Base-by-base conservation (phyloP, 2,329 filamentous ascomycete genomes). In the Paracorniculantispora psalliotae region DNA sequence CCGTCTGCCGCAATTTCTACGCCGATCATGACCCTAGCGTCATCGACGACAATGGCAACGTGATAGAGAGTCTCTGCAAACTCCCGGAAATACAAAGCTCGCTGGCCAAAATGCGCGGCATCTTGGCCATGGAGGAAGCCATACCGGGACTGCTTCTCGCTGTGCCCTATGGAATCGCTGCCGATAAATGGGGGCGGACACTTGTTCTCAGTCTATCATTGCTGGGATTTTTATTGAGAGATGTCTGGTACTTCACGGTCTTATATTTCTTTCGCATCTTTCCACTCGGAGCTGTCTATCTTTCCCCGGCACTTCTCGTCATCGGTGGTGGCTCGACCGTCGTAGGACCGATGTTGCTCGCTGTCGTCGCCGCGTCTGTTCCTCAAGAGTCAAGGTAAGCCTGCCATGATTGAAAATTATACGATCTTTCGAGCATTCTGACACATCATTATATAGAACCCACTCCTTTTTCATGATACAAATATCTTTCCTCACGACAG, bases 281-380 rank as follows among this genome's bases (percentile, higher is more conserved):
- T 50, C 33, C 30, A 19, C 25, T 50, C 3, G 30, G 25, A 3
- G 30, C 30, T 8, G 44, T 57, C n/a, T 57, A 57, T 23, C 8
- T 28, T 3, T 28, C 55, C n/a, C 46, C 55, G 4, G 8, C 43
- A 7, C 19, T 35, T 3, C 17, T 25, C 19, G 21, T 57, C 15
- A 41, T 57, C 43, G 55, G 55, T 7, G 55, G 55, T 19, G 46
- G 46, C 2, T 50, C 55, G 43, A 50, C 44, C 8, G 46, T 57
- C 33, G 30, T 17, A 17, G 26, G 55, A 15, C 46, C 55, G 1
- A 50, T 57, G 55, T 33, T 57, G 13, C 25, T 57, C 25, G 44
- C 55, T 15, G 25, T 57, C 9, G 21, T 50, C 17, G 44, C 54
- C 25, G 54, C 54, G 9, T 57, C 54, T 13, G 25, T 30, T 25